These are phyloP conservation scores for Thermothelomyces thermophilus DNA, from an alignment of 2,329 filamentous ascomycete species.

Conservation along the genomic window DNA sequence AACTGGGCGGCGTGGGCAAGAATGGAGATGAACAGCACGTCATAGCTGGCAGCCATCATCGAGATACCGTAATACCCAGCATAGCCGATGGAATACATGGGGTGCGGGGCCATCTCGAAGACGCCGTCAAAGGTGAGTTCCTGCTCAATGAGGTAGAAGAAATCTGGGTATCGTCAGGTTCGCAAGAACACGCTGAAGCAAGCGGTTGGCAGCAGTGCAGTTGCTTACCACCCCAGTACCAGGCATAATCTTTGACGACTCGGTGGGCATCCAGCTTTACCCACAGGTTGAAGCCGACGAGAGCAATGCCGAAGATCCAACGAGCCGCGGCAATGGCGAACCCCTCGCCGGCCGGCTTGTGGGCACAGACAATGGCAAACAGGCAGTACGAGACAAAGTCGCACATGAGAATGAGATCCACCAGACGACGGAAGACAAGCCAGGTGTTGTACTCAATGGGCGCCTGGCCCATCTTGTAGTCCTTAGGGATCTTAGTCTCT, in stretches of 20 bases:
- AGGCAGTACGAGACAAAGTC: conserved; percentile 96
- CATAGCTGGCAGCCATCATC: conserved; percentile 96
- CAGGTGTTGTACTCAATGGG: conserved; percentile 99
- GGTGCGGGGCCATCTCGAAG: conserved; percentile 97
- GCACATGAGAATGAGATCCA: conserved; percentile 97
- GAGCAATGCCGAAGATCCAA: conserved; percentile 69
- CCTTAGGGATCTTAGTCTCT: conserved; percentile 87
- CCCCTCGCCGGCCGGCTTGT: conserved; percentile 66
- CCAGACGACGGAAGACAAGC: conserved; percentile 90
- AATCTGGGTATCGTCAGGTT: conserved; percentile 50
- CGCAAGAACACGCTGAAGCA: too few species aligned
- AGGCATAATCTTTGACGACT: conserved; percentile 97
- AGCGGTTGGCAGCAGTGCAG: neutral
- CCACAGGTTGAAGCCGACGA: conserved; percentile 95
- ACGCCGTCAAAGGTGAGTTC: conserved; percentile 97
- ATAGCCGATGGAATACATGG: conserved; percentile 98
- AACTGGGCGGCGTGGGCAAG: conserved; percentile 91
- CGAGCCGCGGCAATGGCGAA: conserved; percentile 62
- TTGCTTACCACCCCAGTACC: conserved; percentile 75
- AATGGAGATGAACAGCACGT: conserved; percentile 94
- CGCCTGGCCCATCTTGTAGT: conserved; percentile 89
- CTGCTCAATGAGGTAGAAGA: conserved; percentile 97
- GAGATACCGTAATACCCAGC: conserved; percentile 98
- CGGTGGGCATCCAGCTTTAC: conserved; percentile 96
- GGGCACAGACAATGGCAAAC: conserved; percentile 83